These are phyloP conservation scores for Acer saccharum DNA, from an alignment of 345 rosid species.

Conservation along the genomic window DNA sequence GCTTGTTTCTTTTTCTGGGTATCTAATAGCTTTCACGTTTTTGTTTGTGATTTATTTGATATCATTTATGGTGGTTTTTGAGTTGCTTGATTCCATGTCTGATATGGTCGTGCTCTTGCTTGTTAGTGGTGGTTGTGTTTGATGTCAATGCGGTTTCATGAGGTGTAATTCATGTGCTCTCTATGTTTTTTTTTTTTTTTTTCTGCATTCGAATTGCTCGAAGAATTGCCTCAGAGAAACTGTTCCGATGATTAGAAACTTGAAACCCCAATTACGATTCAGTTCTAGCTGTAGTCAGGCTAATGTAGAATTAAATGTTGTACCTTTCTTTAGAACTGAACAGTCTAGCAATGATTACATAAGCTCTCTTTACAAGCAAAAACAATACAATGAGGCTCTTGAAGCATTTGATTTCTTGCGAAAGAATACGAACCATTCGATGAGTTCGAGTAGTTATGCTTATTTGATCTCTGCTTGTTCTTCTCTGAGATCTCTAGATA, in stretches of 20 bases:
- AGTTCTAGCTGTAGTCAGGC: not conserved
- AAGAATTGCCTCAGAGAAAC: not conserved
- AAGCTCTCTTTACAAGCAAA: conserved; percentile 40
- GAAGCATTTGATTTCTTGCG: conserved; percentile 44
- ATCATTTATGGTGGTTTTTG: not conserved
- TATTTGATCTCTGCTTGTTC: conserved; percentile 51
- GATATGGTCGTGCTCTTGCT: not conserved
- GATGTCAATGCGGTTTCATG: not conserved
- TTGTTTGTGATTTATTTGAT: too few species aligned
- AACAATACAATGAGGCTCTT: conserved; percentile 45
- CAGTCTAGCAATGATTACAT: conserved; percentile 45
- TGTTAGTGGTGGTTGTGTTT: not conserved
- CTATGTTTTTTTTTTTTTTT: not conserved
- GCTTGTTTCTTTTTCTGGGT: too few species aligned
- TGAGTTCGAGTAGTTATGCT: conserved; percentile 38
- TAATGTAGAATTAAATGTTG: not conserved
- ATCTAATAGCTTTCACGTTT: too few species aligned
- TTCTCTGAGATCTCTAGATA: conserved; percentile 40
- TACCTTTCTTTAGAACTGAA: conserved; percentile 32
- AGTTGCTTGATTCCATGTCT: not conserved
- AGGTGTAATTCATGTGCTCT: not conserved
- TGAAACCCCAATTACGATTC: conserved; percentile 1
- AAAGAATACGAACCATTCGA: conserved; percentile 29
- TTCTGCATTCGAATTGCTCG: not conserved
- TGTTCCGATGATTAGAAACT: conserved; percentile 2